Base-by-base conservation (phyloP, 176 grass and related monocot species). In the Oryza glumipatula region DNA sequence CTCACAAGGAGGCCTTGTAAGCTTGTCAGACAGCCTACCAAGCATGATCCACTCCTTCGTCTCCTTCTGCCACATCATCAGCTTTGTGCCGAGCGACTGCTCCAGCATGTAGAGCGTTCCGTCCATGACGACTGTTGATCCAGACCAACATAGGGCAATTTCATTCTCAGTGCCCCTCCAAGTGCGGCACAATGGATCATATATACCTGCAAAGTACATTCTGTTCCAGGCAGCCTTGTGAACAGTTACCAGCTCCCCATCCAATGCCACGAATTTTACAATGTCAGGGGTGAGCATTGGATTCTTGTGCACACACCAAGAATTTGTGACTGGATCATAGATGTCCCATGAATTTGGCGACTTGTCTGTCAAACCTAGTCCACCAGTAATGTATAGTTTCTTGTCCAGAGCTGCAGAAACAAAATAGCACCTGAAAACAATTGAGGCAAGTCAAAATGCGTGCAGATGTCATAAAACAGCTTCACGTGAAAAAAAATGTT, bases 311-410 rank as follows among this genome's bases (percentile, higher is more conserved):
- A 85, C 74, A 4, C 75, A 73, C 90, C 95, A 98, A 0, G 81
- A 93, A 65, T 93, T 19, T 19, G 88, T 91, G 32, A 0, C 80
- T 11, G 78, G 63, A 73, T 94, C 86, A 22, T 93, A 95, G 35
- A 98, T 83, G 56, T 95, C 88, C 95, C 92, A 95, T 7, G 95
- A 98, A 83, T 93, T 91, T 1, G 89, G 92, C 19, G 88, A 83
- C 56, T 80, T 72, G 76, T 83, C 86, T 2, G 86, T 93, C 72
- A 91, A 63, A 35, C 90, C 90, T 23, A 36, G 51, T 6, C 92
- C 90, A 35, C 85, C 74, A 9, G 82, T 82, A 21, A 98, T 58
- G 44, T 94, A 98, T 49, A 95, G 63, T 23, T 93, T 95, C 70
- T 88, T 39, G 2, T 87, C 74, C 28, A 93, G 82, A 84, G 89